Conservation (phyloP, 306 rosid genomes). For the Trifolium fragiferum region DNA sequence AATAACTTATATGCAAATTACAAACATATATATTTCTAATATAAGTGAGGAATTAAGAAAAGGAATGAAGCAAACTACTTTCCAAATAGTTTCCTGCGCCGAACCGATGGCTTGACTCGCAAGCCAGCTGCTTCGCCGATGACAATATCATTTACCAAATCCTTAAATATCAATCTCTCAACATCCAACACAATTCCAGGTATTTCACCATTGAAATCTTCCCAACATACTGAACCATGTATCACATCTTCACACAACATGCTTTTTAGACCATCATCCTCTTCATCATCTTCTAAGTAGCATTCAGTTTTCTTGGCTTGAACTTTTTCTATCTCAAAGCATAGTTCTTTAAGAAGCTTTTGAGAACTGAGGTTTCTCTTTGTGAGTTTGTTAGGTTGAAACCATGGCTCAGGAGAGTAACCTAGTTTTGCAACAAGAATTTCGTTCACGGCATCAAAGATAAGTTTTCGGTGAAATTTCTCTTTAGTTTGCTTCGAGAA, state of each 20-base stretch:
- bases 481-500: conserved; percentile 47
- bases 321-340: conserved; percentile 67
- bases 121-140: conserved; percentile 67
- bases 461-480: conserved; percentile 73
- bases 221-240: conserved; percentile 64
- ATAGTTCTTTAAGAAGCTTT: conserved; percentile 82
- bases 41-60: conserved; percentile 37
- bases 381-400: conserved; percentile 58
- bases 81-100: conserved; percentile 69
- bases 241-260: conserved; percentile 67
- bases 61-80: conserved; percentile 49
- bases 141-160: conserved; percentile 74
- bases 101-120: conserved; percentile 59
- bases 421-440: conserved; percentile 64
- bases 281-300: conserved; percentile 59
- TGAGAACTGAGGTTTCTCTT: conserved; percentile 71
- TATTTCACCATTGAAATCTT: conserved; percentile 58
- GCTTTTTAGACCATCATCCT: conserved; percentile 56
- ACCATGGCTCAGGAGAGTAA: conserved; percentile 60
- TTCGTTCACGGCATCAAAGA: conserved; percentile 86
- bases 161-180: conserved; percentile 82
- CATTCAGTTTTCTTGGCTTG: conserved; percentile 59
- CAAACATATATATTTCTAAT: conserved; percentile 28
- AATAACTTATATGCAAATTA: conserved; percentile 34
- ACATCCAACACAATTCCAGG: conserved; percentile 72